These are phyloP conservation scores for Hamamelis virginiana DNA, from an alignment of 164 flowering plant genomes.

Conservation along the genomic window DNA sequence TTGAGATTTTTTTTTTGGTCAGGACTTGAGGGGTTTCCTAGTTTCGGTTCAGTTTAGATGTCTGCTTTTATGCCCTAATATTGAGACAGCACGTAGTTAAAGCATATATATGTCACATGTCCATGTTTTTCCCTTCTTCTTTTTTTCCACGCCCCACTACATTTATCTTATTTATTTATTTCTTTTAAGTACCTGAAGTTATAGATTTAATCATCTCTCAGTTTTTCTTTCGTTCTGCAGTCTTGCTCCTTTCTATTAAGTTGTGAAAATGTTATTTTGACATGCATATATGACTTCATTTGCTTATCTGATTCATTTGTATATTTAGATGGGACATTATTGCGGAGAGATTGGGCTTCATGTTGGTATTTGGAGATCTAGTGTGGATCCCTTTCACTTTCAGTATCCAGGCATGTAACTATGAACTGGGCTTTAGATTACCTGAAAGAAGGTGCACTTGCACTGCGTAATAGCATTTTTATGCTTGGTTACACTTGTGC, in stretches of 20 bases:
- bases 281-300: not conserved
- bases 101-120: not conserved
- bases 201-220: too few species aligned
- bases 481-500: too few species aligned
- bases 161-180: not conserved
- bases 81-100: not conserved
- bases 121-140: not conserved
- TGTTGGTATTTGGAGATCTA: conserved; percentile 97
- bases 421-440: conserved; percentile 3
- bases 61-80: not conserved
- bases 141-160: not conserved
- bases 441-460: not conserved
- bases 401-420: conserved; percentile 80
- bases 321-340: conserved; percentile 92
- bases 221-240: not conserved
- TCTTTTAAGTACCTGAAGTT: too few species aligned
- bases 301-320: not conserved
- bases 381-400: conserved; percentile 99
- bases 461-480: too few species aligned
- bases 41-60: not conserved
- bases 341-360: conserved; percentile 97
- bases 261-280: not conserved
- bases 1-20: not conserved
- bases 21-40: not conserved
- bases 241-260: not conserved